Evolutionary conservation across 2,329 filamentous ascomycete genomes (phyloP).

Genomic region (Anthostomella pinea): DNA sequence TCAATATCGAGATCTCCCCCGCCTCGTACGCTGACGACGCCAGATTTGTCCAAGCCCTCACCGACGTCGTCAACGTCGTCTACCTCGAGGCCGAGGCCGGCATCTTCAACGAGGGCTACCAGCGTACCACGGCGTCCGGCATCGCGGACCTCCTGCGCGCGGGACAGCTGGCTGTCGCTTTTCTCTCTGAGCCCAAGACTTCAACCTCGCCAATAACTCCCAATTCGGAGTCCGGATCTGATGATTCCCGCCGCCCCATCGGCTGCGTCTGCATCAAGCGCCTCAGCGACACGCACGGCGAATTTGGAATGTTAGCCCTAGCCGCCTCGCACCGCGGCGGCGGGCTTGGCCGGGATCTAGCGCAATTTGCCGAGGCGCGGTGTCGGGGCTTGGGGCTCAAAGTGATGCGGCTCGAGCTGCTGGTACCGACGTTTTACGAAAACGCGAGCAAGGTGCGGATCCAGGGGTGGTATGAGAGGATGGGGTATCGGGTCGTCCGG

Average conservation of each 20-base stretch:
- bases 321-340: conserved; percentile 18
- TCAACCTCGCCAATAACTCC: neutral
- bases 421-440: conserved; percentile 24
- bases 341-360: conserved; percentile 27
- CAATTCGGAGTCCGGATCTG: no score
- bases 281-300: conserved; percentile 12
- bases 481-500: conserved; percentile 23
- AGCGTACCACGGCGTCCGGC: conserved; percentile 22
- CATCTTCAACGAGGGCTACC: conserved; percentile 28
- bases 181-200: conserved; percentile 1
- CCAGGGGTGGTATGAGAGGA: conserved; percentile 27
- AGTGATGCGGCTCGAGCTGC: conserved; percentile 24
- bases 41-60: conserved; percentile 11
- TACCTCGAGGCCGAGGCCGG: conserved; percentile 60
- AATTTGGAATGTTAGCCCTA: conserved; percentile 30
- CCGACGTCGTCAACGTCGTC: conserved; percentile 21
- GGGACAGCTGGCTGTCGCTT: conserved; percentile 25
- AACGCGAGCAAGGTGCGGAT: conserved; percentile 27
- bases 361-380: conserved; percentile 28
- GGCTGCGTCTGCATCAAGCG: conserved; percentile 27
- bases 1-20: conserved; percentile 17
- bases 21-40: conserved; percentile 15
- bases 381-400: conserved; percentile 13
- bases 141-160: conserved; percentile 18
- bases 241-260: conserved; percentile 7